Evolutionary conservation across 768 basidiomycete genomes (phyloP).

Genomic region (Agaricus sinodeliciosus): DNA sequence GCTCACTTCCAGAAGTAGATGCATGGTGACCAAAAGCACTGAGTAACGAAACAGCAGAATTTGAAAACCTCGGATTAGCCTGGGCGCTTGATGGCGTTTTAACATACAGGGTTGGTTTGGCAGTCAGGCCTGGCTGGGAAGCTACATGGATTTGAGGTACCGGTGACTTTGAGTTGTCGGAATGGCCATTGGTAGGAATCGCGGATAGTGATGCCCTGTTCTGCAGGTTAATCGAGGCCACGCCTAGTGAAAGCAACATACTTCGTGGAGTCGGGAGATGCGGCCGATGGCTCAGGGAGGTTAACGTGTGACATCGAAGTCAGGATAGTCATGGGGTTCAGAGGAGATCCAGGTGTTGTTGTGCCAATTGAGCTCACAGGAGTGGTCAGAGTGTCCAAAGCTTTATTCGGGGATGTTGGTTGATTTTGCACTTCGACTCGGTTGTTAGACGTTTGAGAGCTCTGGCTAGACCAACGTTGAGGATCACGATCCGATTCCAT

Average conservation of each 20-base stretch:
- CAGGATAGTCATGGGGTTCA: not conserved
- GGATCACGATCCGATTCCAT: not conserved
- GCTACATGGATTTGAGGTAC: not conserved
- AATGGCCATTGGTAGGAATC: not conserved
- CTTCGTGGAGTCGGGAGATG: not conserved
- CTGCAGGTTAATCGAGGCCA: not conserved
- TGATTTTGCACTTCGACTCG: not conserved
- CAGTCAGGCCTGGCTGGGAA: constrained; percentile 16
- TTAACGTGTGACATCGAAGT: not conserved
- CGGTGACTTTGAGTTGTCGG: not conserved
- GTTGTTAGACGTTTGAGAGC: constrained; percentile 7
- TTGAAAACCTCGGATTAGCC: constrained; percentile 11
- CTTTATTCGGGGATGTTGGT: not conserved
- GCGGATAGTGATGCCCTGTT: not conserved
- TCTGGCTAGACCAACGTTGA: not conserved
- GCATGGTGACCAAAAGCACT: constrained; percentile 14
- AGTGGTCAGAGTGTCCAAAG: not conserved
- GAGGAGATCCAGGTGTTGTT: not conserved
- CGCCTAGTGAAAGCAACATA: not conserved
- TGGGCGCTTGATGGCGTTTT: constrained; percentile 14
- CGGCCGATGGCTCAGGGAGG: not conserved
- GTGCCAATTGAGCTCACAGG: not conserved
- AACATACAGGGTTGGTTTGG: constrained; percentile 15
- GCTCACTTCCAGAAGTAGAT: constrained; percentile 5
- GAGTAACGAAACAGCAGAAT: constrained; percentile 22